Base-by-base conservation (phyloP, 2,329 filamentous ascomycete species). In the Helminthosporium solani region DNA sequence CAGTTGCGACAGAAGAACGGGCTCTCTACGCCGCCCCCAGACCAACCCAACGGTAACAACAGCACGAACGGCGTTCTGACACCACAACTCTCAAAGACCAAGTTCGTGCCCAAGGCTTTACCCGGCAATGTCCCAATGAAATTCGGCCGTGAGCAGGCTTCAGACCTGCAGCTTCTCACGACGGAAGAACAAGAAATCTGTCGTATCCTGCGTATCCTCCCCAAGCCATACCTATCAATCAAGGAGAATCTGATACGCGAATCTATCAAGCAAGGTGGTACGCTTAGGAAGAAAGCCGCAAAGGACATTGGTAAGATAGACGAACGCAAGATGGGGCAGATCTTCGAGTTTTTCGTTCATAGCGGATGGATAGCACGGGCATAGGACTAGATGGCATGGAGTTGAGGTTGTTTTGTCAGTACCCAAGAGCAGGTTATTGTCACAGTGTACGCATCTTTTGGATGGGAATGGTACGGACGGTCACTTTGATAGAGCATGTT, bases 341-440 rank as follows among this genome's bases (percentile, higher is more conserved):
- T 97, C 47, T 96, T 92, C 71, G 94, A 97, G 69, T 97, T 96
- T 67, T 91, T 96, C 74, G 88, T 95, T 52, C 88, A 90, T 65
- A 85, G 85, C 45, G 94, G 92, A 2, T 97, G 92, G 90, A 85
- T 97, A 50, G 87, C 85, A 25, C 94, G 95, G 75, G 87, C 85
- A 20, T 95, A 55, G 35, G 35, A 8, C n/a, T 27, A n/a, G 20
- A 18, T 7, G 2, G 18, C 12, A 18, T 3, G 9, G 28, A 31
- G 14, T 36, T 16, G 5, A 27, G 20, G 8, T 39, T 27, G 20
- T 27, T n/a, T 3, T 15, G 21, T 39, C 20, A 39, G 15, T 39
- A 18, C 36, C 34, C 34, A 36, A 14, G 20, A 6, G 28, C 23
- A 6, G n/a, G n/a, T 27, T 12, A 27, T 27, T 27, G 7, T 7